Evolutionary conservation across 352 stramenopile species (phyloP), one percentile per base, ranked within the genome.

Genomic region (Peronospora belbahrii): DNA sequence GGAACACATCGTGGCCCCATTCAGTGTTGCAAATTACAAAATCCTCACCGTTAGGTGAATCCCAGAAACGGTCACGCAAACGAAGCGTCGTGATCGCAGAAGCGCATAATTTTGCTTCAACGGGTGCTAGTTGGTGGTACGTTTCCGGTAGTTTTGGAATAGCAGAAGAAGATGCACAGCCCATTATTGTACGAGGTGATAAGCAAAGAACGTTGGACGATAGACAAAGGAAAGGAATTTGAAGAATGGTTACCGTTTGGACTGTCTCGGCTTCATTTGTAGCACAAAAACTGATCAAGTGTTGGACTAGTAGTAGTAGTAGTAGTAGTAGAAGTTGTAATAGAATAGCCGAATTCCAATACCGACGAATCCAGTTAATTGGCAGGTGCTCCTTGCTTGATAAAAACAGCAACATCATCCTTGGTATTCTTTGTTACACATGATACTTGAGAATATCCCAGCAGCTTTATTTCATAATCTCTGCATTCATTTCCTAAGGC

Each of bases 51-150:
- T 36, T 43, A 8, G 43, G 39, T 19, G 37, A 52, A 31, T 67
- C 48, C 55, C 59, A 69, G 31, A 65, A 73, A 27, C 44, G 48
- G 36, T 73, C 59, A 25, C 52, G 59, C 33, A 74, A 38, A n/a
- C 62, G 61, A 27, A 74, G 52, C 18, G 60, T 70, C 7, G 56
- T 61, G 24, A 65, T 57, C 18, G 59, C 40, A 38, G 52, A 32
- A 8, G 60, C 39, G 27, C 64, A 74, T 27, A 62, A 49, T 2
- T 56, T 41, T 0, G 47, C 42, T 43, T 57, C 46, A 6, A 68
- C 24, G 0, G 52, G 48, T 18, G 45, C 45, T 6, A 70, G 33
- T 6, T 49, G 36, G 28, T 59, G 50, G 37, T n/a, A n/a, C n/a
- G 24, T 10, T 47, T 64, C 43, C 19, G 55, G 46, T 15, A 59